These are phyloP conservation scores for Primulina tabacum DNA, from an alignment of 257 asterid species.

Conservation along the genomic window DNA sequence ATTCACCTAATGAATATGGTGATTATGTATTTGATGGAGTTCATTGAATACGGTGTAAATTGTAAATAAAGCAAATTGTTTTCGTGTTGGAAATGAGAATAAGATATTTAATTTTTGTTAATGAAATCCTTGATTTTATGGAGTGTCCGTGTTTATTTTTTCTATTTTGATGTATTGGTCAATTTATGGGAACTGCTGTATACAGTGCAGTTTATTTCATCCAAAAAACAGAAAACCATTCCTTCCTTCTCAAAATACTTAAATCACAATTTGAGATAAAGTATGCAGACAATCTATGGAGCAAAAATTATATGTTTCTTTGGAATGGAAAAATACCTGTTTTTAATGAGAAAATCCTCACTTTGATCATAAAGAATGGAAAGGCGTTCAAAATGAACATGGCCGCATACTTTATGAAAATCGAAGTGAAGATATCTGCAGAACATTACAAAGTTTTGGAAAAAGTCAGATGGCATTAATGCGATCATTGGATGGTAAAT, in stretches of 20 bases:
- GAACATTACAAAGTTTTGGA: constrained; percentile 23
- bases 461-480: constrained; percentile 26
- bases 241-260: background rate
- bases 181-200: background rate
- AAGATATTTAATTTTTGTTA: too few species aligned
- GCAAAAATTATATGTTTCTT: constrained; percentile 23
- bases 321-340: constrained; percentile 46
- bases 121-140: background rate
- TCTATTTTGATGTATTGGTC: background rate
- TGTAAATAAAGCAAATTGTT: background rate
- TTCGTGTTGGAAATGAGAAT: too few species aligned
- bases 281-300: constrained; percentile 2
- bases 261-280: constrained; percentile 17
- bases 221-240: constrained; percentile 1
- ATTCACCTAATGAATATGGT: background rate
- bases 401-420: constrained; percentile 93
- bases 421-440: constrained; percentile 90
- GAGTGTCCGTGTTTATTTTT: background rate
- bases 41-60: background rate
- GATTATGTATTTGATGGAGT: background rate
- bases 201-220: constrained; percentile 1
- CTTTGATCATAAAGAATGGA: constrained; percentile 79
- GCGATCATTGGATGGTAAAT: constrained; percentile 22
- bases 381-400: constrained; percentile 72
- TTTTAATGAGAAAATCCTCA: constrained; percentile 62